phyloP scores from a whole-genome alignment of 345 rosid species.

The Geranium brycei region DNA sequence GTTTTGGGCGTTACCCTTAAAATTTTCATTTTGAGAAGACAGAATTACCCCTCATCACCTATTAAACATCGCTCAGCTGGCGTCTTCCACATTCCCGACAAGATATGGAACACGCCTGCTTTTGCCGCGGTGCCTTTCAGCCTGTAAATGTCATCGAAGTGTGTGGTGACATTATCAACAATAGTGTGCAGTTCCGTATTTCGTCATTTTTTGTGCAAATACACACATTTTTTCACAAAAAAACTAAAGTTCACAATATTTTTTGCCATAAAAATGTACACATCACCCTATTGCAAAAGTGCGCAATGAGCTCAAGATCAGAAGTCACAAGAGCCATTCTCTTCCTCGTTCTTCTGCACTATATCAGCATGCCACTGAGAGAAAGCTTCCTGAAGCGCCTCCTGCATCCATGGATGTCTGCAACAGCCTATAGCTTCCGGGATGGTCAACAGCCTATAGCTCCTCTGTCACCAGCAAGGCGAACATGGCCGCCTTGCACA shows the following conservation, averaged over 20 bases:
- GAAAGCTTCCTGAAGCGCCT: conserved; percentile 27
- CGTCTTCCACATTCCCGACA: conserved; percentile 99
- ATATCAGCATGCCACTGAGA: conserved; percentile 18
- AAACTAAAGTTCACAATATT: no score
- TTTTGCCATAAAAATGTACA: no score
- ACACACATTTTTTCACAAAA: no score
- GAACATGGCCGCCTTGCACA: conserved; percentile 35
- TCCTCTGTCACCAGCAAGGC: conserved; percentile 35
- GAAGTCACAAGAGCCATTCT: background rate
- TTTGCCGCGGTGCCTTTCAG: conserved; percentile 82
- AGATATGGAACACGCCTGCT: conserved; percentile 88
- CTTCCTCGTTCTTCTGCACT: conserved; percentile 2
- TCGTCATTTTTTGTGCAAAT: no score
- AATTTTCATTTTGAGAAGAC: no score
- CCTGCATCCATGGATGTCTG: conserved; percentile 35
- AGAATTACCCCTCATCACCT: no score
- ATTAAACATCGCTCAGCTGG: conserved; percentile 98
- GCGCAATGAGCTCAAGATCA: no score
- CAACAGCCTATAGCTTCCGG: conserved; percentile 27
- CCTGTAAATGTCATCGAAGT: conserved; percentile 74
- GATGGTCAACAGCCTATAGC: conserved; percentile 26
- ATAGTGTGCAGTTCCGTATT: conserved; percentile 75
- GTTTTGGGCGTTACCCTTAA: no score
- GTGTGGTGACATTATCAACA: conserved; percentile 56
- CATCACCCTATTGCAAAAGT: no score